Base-by-base conservation (phyloP, 1,139 yeast species). In the Suhomyces ambrosiae region DNA sequence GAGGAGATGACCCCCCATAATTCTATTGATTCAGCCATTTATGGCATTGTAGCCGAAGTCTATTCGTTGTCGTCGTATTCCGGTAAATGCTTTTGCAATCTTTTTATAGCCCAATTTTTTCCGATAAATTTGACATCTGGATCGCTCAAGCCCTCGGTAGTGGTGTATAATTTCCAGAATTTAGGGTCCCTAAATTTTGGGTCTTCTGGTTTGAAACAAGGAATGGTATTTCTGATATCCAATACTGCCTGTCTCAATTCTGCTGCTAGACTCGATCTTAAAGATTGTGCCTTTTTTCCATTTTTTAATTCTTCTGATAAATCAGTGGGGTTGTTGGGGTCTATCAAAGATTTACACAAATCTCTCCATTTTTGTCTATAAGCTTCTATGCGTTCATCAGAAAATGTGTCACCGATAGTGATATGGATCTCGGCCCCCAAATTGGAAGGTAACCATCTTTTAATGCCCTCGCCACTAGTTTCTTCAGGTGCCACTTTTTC, bases 401-500 rank as follows among this genome's bases (percentile, higher is more conserved):
- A 76, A 7, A 92, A 54, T 1, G 87, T 80, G 26, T 81, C 74
- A 1, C 97, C 97, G 25, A 90, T 74, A 23, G 79, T 72, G 16
- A 89, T 80, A 35, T 75, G 79, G 22, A 90, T 71, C 35, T 80
- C 81, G 0, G 86, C 74, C 2, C 94, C 89, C 32, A 80, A 57
- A 46, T 83, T 80, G 35, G 76, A 69, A 0, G 94, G 92, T 10
- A 85, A 54, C 58, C 76, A 75, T 39, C 86, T 66, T 38, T 71
- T 76, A 31, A 76, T 54, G 2, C 81, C 71, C 21, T 67, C 61
- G 13, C 72, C 79, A 2, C 82, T 80, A 10, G 75, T 64, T 38
- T 79, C 76, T 60, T 92, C 98, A 0, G 97, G 96, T 14, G 86
- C 84, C 13, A 90, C 76, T 53, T 84, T 80, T 53, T 92, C 97